Evolutionary conservation across 1,139 yeast genomes (phyloP).

Genomic region (Kluyveromyces sp.): DNA sequence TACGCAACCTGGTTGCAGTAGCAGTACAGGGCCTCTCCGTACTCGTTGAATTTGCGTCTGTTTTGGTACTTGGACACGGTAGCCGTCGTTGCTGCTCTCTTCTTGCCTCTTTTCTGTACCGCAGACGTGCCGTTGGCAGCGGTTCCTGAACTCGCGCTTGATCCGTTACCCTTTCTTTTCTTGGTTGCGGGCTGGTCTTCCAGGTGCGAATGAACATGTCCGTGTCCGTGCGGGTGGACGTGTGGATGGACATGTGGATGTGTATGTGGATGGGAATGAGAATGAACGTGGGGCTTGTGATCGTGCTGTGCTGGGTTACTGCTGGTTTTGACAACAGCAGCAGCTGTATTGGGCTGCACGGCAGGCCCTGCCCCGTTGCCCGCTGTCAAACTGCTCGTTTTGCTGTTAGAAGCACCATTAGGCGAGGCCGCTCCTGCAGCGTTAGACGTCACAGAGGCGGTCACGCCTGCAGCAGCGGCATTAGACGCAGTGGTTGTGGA

Average conservation of each 20-base stretch:
- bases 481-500: constrained; percentile 16
- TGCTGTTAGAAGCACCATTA: no score
- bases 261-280: no score
- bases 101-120: constrained; percentile 16
- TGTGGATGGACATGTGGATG: no score
- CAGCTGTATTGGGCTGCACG: no score
- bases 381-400: no score
- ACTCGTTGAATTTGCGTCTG: constrained; percentile 27
- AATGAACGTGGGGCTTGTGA: no score
- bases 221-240: not conserved
- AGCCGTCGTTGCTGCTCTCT: constrained; percentile 2
- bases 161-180: not conserved
- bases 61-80: not conserved
- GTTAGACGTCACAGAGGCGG: not conserved
- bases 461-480: not conserved
- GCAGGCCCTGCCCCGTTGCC: no score
- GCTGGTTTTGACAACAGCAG: no score
- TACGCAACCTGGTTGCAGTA: constrained; percentile 94
- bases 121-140: constrained; percentile 2
- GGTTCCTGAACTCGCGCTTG: not conserved
- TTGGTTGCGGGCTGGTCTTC: not conserved
- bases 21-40: constrained; percentile 73
- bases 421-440: not conserved
- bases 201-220: no score
- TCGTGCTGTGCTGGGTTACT: no score